phyloP scores from a whole-genome alignment of 1,139 yeast species.

The Suhomyces panamericanus region DNA sequence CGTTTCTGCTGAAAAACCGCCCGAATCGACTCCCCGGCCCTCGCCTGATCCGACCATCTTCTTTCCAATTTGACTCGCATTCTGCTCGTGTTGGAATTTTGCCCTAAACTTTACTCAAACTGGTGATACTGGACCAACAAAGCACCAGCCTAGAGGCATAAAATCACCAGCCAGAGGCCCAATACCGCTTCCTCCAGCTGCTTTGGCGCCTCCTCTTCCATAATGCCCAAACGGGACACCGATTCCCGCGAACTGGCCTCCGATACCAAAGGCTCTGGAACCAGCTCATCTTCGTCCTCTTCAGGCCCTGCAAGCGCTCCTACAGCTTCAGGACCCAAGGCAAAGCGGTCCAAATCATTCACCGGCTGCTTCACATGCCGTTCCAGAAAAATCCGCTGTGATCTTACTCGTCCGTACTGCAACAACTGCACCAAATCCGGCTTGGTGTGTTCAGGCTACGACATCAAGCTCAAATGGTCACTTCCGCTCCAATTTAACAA shows the following conservation, averaged over 20 bases:
- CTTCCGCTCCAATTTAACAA: slow-evolving; percentile 50
- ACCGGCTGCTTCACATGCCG: slow-evolving; percentile 57
- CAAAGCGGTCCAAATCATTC: slow-evolving; percentile 41
- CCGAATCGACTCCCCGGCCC: not conserved
- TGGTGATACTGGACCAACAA: no score
- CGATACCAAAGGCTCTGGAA: not conserved
- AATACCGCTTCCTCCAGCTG: not conserved
- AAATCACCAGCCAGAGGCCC: no score
- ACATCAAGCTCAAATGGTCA: slow-evolving; percentile 79
- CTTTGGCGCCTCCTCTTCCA: not conserved
- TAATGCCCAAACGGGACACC: not conserved
- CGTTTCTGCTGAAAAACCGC: not conserved
- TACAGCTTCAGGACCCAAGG: slow-evolving; percentile 2
- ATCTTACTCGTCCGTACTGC: slow-evolving; percentile 45
- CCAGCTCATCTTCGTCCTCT: not conserved
- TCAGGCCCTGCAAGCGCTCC: not conserved
- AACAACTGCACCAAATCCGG: slow-evolving; percentile 47
- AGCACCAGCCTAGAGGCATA: no score
- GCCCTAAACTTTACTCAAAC: no score
- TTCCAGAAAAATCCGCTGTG: slow-evolving; percentile 50
- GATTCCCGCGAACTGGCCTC: not conserved
- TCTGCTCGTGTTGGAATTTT: no score
- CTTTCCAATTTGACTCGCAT: no score
- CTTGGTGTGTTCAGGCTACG: slow-evolving; percentile 77
- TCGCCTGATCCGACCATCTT: not conserved